phyloP scores from a whole-genome alignment of 2,329 filamentous ascomycete genomes.

The Monilinia fructicola region DNA sequence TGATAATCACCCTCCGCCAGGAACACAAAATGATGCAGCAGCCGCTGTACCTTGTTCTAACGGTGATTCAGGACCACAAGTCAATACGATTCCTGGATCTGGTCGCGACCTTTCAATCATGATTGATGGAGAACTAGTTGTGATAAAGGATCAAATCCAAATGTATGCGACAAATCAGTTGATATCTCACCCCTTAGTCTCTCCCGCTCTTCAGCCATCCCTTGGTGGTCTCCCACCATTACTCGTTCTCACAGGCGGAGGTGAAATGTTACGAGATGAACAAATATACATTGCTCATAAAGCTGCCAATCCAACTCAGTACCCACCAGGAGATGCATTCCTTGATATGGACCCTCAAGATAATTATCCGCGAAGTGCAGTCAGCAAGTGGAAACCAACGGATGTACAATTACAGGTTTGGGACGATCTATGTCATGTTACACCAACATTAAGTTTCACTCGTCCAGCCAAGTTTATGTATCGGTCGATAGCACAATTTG shows the following conservation, averaged over 20 bases:
- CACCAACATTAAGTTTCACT: conserved; percentile 91
- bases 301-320: conserved; percentile 77
- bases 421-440: conserved; percentile 92
- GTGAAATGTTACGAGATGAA: conserved; percentile 87
- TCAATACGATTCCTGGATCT: conserved; percentile 40
- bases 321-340: conserved; percentile 64
- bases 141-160: conserved; percentile 90
- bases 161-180: conserved; percentile 81
- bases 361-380: conserved; percentile 46
- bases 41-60: conserved; percentile 37
- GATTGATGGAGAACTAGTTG: conserved; percentile 68
- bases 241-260: conserved; percentile 82
- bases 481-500: conserved; percentile 86
- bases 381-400: conserved; percentile 74
- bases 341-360: conserved; percentile 63
- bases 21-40: conserved; percentile 40
- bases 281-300: conserved; percentile 96
- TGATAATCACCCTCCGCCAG: conserved; percentile 31
- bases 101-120: conserved; percentile 58
- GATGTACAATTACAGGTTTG: conserved; percentile 93
- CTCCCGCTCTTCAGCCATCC: conserved; percentile 81
- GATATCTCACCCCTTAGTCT: conserved; percentile 83
- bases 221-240: conserved; percentile 87
- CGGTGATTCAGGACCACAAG: conserved; percentile 31
- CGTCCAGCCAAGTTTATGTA: conserved; percentile 97